A percentile compares a stretch with the other conserved stretches of the same genome.
phyloP scores from a whole-genome alignment of 1,139 yeast species.

The Suhomyces wounanorum region DNA sequence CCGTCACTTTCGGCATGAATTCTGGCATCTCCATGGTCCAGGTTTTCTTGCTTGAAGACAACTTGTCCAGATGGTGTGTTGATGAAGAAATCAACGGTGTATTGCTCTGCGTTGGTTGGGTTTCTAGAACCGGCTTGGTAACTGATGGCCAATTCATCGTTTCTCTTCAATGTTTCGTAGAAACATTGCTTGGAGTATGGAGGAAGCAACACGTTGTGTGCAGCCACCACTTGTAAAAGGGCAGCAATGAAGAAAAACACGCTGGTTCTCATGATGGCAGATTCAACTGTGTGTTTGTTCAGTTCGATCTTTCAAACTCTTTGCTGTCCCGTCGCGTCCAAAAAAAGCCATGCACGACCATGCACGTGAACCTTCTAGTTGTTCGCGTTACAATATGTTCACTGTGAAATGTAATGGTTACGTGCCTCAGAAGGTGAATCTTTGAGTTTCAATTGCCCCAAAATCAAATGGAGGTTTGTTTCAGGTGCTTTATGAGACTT shows the following conservation, averaged over 20 bases:
- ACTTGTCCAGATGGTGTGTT: slow-evolving; percentile 61
- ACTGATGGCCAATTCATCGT: slow-evolving; percentile 85
- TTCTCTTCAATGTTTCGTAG: slow-evolving; percentile 75
- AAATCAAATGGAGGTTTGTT: neutral
- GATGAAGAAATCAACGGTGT: slow-evolving; percentile 73
- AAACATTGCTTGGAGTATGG: slow-evolving; percentile 88
- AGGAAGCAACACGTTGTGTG: slow-evolving; percentile 84
- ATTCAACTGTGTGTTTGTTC: neutral
- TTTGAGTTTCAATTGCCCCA: neutral
- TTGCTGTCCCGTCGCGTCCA: slow-evolving; percentile 15
- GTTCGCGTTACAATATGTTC: no score
- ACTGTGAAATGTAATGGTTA: neutral
- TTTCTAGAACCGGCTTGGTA: slow-evolving; percentile 95
- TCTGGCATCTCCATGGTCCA: slow-evolving; percentile 80
- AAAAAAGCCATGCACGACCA: slow-evolving; percentile 9
- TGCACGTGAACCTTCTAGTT: neutral
- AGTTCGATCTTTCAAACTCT: slow-evolving; percentile 5
- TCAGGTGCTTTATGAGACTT: neutral
- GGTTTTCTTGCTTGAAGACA: slow-evolving; percentile 51
- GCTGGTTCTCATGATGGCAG: slow-evolving; percentile 8
- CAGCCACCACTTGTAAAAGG: slow-evolving; percentile 33
- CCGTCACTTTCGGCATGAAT: slow-evolving; percentile 69
- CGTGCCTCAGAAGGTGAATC: neutral
- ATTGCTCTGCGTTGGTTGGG: slow-evolving; percentile 74
- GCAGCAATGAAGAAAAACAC: slow-evolving; percentile 12